Evolutionary conservation across 345 rosid species (phyloP).

Genomic region (Eutrema yunnanense): DNA sequence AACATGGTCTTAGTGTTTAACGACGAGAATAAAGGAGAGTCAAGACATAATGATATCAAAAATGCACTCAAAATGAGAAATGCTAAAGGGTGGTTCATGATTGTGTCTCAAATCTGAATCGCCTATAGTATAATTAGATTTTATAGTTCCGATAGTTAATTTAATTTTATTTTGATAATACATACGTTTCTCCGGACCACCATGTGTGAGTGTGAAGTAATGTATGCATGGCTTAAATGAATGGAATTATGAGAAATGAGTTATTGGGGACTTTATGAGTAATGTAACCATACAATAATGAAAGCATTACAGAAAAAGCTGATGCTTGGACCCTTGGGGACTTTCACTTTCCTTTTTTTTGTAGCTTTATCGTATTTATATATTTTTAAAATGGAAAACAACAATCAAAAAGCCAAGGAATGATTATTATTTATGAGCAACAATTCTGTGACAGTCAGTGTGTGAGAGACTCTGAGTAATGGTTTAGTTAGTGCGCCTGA

Average conservation of each 20-base stretch:
- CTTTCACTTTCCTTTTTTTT: slow-evolving; percentile 3
- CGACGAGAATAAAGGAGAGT: slow-evolving; percentile 21
- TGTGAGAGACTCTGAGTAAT: background rate
- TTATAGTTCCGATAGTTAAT: background rate
- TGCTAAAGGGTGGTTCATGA: background rate
- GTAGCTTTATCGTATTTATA: slow-evolving; percentile 12
- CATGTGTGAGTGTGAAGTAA: slow-evolving; percentile 3
- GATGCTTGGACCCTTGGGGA: slow-evolving; percentile 24
- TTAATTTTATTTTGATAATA: background rate
- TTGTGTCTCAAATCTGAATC: background rate
- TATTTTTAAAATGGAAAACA: background rate
- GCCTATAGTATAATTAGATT: background rate
- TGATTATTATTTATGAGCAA: background rate
- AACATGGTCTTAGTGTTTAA: background rate
- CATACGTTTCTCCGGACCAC: slow-evolving; percentile 13
- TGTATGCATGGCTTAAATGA: background rate
- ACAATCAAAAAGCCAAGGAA: slow-evolving; percentile 9
- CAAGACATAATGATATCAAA: background rate
- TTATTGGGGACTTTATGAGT: no score
- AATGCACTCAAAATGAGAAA: slow-evolving; percentile 4
- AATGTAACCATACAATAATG: background rate
- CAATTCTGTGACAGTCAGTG: background rate
- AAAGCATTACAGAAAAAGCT: slow-evolving; percentile 24
- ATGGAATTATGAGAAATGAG: background rate
- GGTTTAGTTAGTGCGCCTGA: slow-evolving; percentile 15